Evolutionary conservation across 2,329 filamentous ascomycete species (phyloP).

Genomic region (Trichoderma simmonsii): DNA sequence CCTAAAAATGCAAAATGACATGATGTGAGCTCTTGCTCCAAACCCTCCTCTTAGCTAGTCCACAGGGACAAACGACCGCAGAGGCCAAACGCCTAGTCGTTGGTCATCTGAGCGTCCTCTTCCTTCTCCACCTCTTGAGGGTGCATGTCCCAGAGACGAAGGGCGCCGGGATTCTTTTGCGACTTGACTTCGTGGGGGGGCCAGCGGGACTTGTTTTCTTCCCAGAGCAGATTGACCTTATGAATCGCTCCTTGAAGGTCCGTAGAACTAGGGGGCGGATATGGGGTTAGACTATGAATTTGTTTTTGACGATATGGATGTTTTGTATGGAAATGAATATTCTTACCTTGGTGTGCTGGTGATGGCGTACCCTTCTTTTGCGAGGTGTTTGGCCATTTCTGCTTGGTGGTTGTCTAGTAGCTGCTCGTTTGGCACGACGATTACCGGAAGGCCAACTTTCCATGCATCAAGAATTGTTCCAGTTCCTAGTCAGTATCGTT

Average conservation of each 20-base stretch:
- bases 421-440: constrained; percentile 82
- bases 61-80: constrained; percentile 14
- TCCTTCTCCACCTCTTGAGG: constrained; percentile 34
- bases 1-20: neutral
- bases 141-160: constrained; percentile 37
- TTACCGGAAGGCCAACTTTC: constrained; percentile 68
- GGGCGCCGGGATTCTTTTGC: constrained; percentile 16
- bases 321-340: too few species aligned
- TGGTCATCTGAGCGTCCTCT: constrained; percentile 37
- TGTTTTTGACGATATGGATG: too few species aligned
- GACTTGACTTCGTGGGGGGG: constrained; percentile 29
- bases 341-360: constrained; percentile 65
- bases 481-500: constrained; percentile 57
- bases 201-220: constrained; percentile 37
- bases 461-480: constrained; percentile 85
- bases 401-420: constrained; percentile 89
- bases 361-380: constrained; percentile 72
- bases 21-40: neutral
- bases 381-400: constrained; percentile 77
- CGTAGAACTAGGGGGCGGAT: constrained; percentile 23
- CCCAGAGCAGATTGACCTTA: constrained; percentile 36
- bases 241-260: constrained; percentile 37
- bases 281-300: neutral
- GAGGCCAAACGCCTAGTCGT: constrained; percentile 35
- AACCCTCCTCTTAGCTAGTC: neutral